Conservation (phyloP, 352 stramenopile species). For the Pythium inflatum region DNA sequence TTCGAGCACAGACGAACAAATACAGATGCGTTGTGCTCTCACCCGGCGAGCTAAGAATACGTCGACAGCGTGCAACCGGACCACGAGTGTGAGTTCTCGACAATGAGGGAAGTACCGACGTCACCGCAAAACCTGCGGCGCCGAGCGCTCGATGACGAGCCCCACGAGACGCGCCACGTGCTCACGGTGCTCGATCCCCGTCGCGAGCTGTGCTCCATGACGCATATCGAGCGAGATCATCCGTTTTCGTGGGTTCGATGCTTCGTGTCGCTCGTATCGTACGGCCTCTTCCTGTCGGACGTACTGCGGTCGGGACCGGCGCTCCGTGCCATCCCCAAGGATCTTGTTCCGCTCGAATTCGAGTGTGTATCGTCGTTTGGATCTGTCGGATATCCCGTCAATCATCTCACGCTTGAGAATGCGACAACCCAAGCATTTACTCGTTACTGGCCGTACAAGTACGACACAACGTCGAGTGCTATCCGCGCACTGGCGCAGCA, state of each 20-base stretch:
- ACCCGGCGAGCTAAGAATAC: too few species aligned
- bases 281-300: constrained; percentile 31
- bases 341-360: constrained; percentile 8
- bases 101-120: too few species aligned
- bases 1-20: too few species aligned
- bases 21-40: too few species aligned
- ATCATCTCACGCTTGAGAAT: constrained; percentile 20
- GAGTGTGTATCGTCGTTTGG: constrained; percentile 6
- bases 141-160: not conserved
- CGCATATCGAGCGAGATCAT: constrained; percentile 14
- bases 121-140: too few species aligned
- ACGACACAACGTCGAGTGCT: constrained; percentile 28
- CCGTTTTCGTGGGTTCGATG: constrained; percentile 33
- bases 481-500: constrained; percentile 19
- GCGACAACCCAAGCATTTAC: not conserved
- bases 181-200: not conserved
- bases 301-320: constrained; percentile 21
- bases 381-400: constrained; percentile 11
- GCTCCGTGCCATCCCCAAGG: not conserved
- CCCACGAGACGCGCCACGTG: not conserved
- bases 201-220: not conserved
- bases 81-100: too few species aligned
- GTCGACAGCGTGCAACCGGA: too few species aligned
- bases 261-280: constrained; percentile 31
- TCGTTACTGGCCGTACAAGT: constrained; percentile 26